These are phyloP conservation scores for Hemileccinum impolitum DNA, from an alignment of 768 basidiomycete species.

Conservation along the genomic window DNA sequence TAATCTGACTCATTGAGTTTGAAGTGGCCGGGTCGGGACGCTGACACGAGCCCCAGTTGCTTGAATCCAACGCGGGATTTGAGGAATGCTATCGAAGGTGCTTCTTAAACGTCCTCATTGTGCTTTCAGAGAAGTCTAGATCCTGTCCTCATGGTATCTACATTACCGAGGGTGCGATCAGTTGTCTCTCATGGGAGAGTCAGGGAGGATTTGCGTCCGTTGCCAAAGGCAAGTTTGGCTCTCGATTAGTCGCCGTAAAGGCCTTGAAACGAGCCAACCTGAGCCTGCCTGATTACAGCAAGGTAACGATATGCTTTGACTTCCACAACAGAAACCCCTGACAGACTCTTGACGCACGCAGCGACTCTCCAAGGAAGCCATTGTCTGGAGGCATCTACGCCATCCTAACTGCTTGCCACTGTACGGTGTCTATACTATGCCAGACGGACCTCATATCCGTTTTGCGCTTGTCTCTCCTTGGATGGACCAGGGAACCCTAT, in stretches of 20 bases:
- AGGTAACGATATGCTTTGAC: conserved; percentile 14
- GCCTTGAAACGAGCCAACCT: background rate
- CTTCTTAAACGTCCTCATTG: conserved; percentile 17
- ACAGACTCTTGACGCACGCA: conserved; percentile 1
- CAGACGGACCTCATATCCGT: conserved; percentile 15
- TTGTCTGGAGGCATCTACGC: conserved; percentile 32
- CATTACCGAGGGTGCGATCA: conserved; percentile 6
- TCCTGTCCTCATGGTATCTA: conserved; percentile 19
- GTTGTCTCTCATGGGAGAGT: background rate
- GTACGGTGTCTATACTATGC: conserved; percentile 28
- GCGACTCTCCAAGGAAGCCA: conserved; percentile 30
- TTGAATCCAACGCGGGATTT: conserved; percentile 15
- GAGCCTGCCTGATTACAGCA: conserved; percentile 4
- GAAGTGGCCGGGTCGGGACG: background rate
- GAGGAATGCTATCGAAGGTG: conserved; percentile 16
- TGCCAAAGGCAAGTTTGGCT: conserved; percentile 14
- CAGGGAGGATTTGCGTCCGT: conserved; percentile 24
- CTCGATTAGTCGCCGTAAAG: conserved; percentile 31
- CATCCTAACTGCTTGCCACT: conserved; percentile 37
- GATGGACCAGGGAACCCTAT: conserved; percentile 35
- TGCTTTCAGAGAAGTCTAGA: conserved; percentile 17
- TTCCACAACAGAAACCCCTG: background rate
- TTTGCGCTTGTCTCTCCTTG: conserved; percentile 37
- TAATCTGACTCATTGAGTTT: background rate
- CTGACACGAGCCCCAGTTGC: conserved; percentile 17